phyloP scores from a whole-genome alignment of 2,329 filamentous ascomycete species.

The Camillea tinctor region DNA sequence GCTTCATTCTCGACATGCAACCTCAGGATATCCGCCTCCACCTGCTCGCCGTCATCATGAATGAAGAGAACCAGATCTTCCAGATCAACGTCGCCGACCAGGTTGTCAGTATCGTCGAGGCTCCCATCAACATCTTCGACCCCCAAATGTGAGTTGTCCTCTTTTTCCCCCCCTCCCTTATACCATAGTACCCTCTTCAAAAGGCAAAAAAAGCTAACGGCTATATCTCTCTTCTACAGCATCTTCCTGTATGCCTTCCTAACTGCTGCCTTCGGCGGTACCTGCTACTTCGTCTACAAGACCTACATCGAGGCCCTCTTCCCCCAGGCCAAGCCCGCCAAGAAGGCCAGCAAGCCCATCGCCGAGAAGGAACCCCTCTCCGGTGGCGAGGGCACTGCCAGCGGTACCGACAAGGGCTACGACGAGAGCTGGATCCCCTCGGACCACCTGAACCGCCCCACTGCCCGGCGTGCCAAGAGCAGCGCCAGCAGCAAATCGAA shows the following conservation, averaged over 20 bases:
- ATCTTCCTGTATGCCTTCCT: conserved; percentile 98
- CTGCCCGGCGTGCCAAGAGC: conserved; percentile 66
- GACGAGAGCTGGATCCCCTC: conserved; percentile 94
- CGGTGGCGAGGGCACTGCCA: conserved; percentile 69
- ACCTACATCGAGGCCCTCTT: conserved; percentile 97
- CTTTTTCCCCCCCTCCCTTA: conserved; percentile 5
- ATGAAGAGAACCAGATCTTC: conserved; percentile 66
- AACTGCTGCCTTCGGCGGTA: conserved; percentile 71
- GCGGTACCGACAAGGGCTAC: conserved; percentile 69
- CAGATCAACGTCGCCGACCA: conserved; percentile 79
- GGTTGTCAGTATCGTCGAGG: conserved; percentile 83
- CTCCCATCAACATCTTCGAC: conserved; percentile 87
- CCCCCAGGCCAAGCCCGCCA: conserved; percentile 74
- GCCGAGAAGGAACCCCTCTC: conserved; percentile 60
- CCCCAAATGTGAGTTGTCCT: conserved; percentile 77
- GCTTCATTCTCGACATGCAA: conserved; percentile 87
- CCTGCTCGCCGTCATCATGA: conserved; percentile 71
- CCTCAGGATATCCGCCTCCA: conserved; percentile 83
- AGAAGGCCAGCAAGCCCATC: conserved; percentile 50
- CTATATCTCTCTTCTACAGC: conserved; percentile 52
- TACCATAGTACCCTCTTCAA: conserved; percentile 46
- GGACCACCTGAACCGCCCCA: conserved; percentile 83
- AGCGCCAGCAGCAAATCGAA: conserved; percentile 48
- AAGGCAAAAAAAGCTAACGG: conserved; percentile 1
- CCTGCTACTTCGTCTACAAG: conserved; percentile 95